These are phyloP conservation scores for Fusarium udum DNA, from an alignment of 2,329 filamentous ascomycete genomes.

Conservation along the genomic window DNA sequence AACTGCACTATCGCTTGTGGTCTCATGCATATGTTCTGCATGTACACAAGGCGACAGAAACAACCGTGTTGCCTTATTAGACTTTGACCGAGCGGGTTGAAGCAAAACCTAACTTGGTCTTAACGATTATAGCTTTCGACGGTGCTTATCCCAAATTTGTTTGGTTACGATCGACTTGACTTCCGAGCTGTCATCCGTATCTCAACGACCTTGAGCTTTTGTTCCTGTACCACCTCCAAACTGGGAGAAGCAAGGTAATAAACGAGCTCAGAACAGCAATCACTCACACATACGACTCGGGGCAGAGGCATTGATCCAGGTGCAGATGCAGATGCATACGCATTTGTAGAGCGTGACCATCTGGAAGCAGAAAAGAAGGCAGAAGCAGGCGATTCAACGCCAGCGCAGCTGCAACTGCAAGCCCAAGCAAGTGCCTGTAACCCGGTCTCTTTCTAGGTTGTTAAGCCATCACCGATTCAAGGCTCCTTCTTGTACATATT, in stretches of 20 bases:
- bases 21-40: slow-evolving; percentile 10
- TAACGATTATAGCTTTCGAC: slow-evolving; percentile 4
- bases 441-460: slow-evolving; percentile 15
- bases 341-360: slow-evolving; percentile 6
- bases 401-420: slow-evolving; percentile 23
- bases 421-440: slow-evolving; percentile 9
- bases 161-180: neutral
- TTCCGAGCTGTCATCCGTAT: neutral
- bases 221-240: slow-evolving; percentile 17
- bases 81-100: slow-evolving; percentile 17
- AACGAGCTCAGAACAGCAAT: slow-evolving; percentile 7
- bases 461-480: slow-evolving; percentile 16
- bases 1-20: slow-evolving; percentile 7
- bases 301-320: slow-evolving; percentile 18
- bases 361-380: slow-evolving; percentile 3
- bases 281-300: slow-evolving; percentile 12
- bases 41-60: slow-evolving; percentile 33
- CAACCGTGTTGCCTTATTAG: slow-evolving; percentile 24
- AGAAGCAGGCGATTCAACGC: slow-evolving; percentile 29
- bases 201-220: neutral
- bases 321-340: slow-evolving; percentile 22
- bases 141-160: neutral
- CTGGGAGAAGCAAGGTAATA: slow-evolving; percentile 4
- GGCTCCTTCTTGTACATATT: slow-evolving; percentile 26
- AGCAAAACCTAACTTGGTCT: slow-evolving; percentile 1